Base-by-base conservation (phyloP, 495 filamentous ascomycete species). In the Beverwykella pulmonaria region DNA sequence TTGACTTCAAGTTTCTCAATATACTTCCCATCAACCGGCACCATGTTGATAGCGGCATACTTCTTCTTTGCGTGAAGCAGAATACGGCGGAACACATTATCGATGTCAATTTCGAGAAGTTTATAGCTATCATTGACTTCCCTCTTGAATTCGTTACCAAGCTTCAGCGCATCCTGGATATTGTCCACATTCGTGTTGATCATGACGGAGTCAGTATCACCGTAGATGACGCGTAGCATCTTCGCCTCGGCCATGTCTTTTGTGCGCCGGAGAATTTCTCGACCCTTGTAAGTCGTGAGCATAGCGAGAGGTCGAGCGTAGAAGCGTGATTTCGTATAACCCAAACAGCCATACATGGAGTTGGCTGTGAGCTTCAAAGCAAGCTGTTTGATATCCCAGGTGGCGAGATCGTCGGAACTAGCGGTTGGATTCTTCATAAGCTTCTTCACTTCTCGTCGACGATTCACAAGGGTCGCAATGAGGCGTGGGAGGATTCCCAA, bases 171-270 rank as follows among this genome's bases (percentile, higher is more conserved):
- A 68, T 96, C 93, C 29, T 89, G 88, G 29, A 98, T 90, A 59
- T 90, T 96, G 74, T 97, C 91, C 53, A 91, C 91, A 75, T 97
- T 97, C 52, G 94, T 96, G 71, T 98, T 98, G 78, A 98, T 97
- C 94, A 98, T 98, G 78, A 98, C 94, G 23, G 94, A 98, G 75
- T 98, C 94, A 23, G 94, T 98, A 79, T 98, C 94, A 78, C 94
- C 94, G 74, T 98, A 98, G 61, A 98, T 96, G 75, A 98, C 94
- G 65, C 90, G 87, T 50, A 98, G 83, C 41, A 89, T 85, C 53
- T 88, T 92, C 61, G 85, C 90, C 75, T 98, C 93, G 0, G 93
- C 94, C 39, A 98, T 83, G 27, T 95, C 92, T 77, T 97, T 98
- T 59, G 94, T 98, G 72, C 90, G 93, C 59, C 89, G 84, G 34